Conservation (phyloP, 768 basidiomycete species). For the Termitomyces sp. region DNA sequence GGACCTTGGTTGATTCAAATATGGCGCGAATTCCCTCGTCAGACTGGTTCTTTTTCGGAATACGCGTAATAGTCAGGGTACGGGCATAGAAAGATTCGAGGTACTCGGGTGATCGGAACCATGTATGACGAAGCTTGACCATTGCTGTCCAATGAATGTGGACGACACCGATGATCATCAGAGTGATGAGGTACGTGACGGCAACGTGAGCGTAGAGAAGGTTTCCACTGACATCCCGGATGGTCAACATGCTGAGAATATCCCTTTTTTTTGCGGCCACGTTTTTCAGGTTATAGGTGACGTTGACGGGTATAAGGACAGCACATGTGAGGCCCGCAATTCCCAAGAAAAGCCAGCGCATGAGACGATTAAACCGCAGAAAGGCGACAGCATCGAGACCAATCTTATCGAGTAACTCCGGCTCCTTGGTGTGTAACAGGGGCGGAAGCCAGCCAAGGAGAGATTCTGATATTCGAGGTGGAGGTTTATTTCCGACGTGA, state of each 20-base stretch:
- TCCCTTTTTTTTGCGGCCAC: slow-evolving; percentile 49
- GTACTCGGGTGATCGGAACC: slow-evolving; percentile 91
- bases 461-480: slow-evolving; percentile 77
- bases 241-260: slow-evolving; percentile 75
- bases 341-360: slow-evolving; percentile 64
- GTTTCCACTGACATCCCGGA: slow-evolving; percentile 71
- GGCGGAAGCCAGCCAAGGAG: slow-evolving; percentile 90
- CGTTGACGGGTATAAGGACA: slow-evolving; percentile 83
- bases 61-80: slow-evolving; percentile 76
- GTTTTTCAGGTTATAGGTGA: slow-evolving; percentile 73
- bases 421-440: slow-evolving; percentile 76
- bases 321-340: slow-evolving; percentile 62
- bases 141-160: slow-evolving; percentile 75
- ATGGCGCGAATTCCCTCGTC: slow-evolving; percentile 81
- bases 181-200: slow-evolving; percentile 76
- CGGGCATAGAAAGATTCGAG: slow-evolving; percentile 89
- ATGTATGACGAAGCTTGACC: slow-evolving; percentile 71
- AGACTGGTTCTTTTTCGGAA: slow-evolving; percentile 75
- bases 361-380: slow-evolving; percentile 85
- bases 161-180: slow-evolving; percentile 65
- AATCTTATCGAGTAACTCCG: slow-evolving; percentile 82
- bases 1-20: slow-evolving; percentile 69
- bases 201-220: slow-evolving; percentile 82
- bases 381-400: slow-evolving; percentile 93
- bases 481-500: slow-evolving; percentile 69